Conservation (phyloP, 306 rosid species). For the Prosopis cineraria region DNA sequence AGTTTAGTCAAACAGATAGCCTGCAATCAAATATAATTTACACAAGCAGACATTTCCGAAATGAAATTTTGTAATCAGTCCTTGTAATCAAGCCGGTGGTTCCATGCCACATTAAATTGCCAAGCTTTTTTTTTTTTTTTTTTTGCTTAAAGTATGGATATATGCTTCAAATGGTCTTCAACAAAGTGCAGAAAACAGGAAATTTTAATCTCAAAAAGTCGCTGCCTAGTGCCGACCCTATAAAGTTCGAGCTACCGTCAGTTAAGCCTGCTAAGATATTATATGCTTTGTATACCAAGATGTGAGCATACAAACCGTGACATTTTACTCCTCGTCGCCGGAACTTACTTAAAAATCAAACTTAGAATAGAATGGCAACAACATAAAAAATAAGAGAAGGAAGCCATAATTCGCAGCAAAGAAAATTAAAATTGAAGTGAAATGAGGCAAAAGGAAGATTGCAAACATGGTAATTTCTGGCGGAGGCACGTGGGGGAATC, state of each 20-base stretch:
- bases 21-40: neutral
- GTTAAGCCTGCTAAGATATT: neutral
- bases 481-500: constrained; percentile 50
- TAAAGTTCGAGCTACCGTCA: neutral
- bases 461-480: constrained; percentile 50
- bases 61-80: neutral
- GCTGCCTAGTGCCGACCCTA: neutral
- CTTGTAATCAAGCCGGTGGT: neutral
- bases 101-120: neutral
- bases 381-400: neutral
- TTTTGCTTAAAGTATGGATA: neutral
- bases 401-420: neutral
- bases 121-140: neutral
- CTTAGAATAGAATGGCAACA: neutral
- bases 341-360: neutral
- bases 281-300: neutral
- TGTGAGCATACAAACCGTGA: neutral
- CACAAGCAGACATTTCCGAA: neutral
- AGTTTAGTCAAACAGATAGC: neutral
- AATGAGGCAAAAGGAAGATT: neutral
- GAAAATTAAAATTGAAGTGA: neutral
- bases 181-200: neutral
- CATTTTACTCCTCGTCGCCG: constrained; percentile 1
- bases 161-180: neutral
- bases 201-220: neutral